Base-by-base conservation (phyloP, 495 filamentous ascomycete genomes). In the Penicillium longicatenatum region DNA sequence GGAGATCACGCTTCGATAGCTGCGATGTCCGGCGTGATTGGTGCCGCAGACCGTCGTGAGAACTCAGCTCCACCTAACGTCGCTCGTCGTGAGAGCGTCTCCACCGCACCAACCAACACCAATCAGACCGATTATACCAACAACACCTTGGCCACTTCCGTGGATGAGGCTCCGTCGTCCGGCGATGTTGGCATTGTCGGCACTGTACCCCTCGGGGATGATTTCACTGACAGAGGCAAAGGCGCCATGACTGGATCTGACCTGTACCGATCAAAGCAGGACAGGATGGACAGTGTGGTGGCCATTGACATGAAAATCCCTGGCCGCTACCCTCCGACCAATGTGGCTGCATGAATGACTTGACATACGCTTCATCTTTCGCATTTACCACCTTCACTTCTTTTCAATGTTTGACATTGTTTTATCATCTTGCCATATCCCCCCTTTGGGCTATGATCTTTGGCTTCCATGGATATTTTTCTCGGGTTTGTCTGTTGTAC, bases 261-360 rank as follows among this genome's bases (percentile, higher is more conserved):
- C 20, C 7, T 64, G 24, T 60, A 45, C 24, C 68, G 60, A 19
- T 52, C 65, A 33, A 58, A 66, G 35, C 61, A 59, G 31, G 73
- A 76, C 57, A 68, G 64, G 35, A 68, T 66, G 24, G 73, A 76
- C 60, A 68, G 63, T 46, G 70, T 67, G 24, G 44, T 63, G 10
- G 70, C 70, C 6, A 63, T 75, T 35, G 73, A 72, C 48, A 56
- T 72, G 62, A 66, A 70, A 46, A 75, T 78, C n/a, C 75, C 75
- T 0, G 75, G 75, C 19, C 70, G 66, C 43, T 78, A 55, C 49
- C 75, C 75, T 11, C 72, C 63, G 14, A 65, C 69, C 49, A 68
- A 70, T 58, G 62, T 75, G 52, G 59, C 67, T 0, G 70, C 67
- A 49, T 76, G 61, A 65, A 62, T 29, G 21, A 17, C 9, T 48